Evolutionary conservation across 257 asterid species (phyloP), one percentile per base, ranked within the genome.

Genomic region (Perilla frutescens): DNA sequence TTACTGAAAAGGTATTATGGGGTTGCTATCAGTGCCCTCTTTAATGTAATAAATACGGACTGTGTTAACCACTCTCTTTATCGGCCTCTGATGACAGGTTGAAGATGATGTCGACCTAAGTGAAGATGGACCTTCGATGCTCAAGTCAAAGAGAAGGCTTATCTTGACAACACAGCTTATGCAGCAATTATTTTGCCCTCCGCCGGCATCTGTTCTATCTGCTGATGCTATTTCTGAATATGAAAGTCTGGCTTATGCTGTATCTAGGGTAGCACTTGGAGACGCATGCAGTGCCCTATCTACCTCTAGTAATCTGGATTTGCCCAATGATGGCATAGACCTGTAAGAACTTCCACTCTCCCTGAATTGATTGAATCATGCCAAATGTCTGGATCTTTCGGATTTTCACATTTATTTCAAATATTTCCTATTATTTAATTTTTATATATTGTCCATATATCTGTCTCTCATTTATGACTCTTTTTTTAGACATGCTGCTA

Each of bases 131-230:
- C 78, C 78, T 50, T 86, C 76, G 49, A 40, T 74, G 77, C 78
- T 77, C 75, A 85, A 79, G 81, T 84, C 91, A 70, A 89, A 80
- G 81, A 86, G 89, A 86, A 86, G 98, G 85, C 89, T 92, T 82
- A 61, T 79, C 54, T 76, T 87, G 84, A 80, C 97, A 45, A 83
- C 93, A 34, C 96, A 86, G 70, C 98, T 92, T 75, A 89, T 87
- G 95, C 97, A 92, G 86, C 94, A 90, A 72, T 74, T 92, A 60
- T 58, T 92, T 85, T 74, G 66, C 68, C 91, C 94, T 74, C 86
- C 91, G 14, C 88, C 87, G 20, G 80, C 81, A 54, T 77, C 78
- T 62, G 68, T 93, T 76, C 87, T 89, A 55, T 89, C 87, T 50
- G 72, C 79, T 37, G 90, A 88, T 83, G 83, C 92, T 67, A 74